Evolutionary conservation across 805 yeast species (phyloP).

Genomic region (Ogataea zsoltii): DNA sequence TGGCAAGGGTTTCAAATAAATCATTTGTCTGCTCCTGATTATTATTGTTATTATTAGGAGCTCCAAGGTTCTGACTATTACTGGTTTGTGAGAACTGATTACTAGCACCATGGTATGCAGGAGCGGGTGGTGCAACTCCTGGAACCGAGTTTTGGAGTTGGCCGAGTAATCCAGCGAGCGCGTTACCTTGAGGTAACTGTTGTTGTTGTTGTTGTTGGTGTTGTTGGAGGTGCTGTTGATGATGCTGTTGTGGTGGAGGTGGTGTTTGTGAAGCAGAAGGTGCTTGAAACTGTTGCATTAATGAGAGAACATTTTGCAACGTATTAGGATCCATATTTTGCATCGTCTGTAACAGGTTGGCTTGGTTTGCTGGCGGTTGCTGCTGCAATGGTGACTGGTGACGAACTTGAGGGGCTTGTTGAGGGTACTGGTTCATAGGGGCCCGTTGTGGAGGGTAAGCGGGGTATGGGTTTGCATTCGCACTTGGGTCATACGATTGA

Average conservation of each 20-base stretch:
- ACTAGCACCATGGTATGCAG: slow-evolving; percentile 12
- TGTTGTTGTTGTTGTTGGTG: slow-evolving; percentile 19
- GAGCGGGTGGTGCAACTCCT: slow-evolving; percentile 22
- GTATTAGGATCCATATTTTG: slow-evolving; percentile 35
- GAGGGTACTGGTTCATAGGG: neutral
- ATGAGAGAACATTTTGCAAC: slow-evolving; percentile 33
- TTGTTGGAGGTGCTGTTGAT: slow-evolving; percentile 2
- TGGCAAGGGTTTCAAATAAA: slow-evolving; percentile 39
- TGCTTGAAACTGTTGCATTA: slow-evolving; percentile 30
- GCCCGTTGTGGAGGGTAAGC: slow-evolving; percentile 15
- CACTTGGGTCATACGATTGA: slow-evolving; percentile 12
- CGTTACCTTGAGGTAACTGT: slow-evolving; percentile 18
- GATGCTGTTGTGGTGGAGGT: slow-evolving; percentile 4
- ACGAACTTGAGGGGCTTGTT: slow-evolving; percentile 13
- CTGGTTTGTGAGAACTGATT: slow-evolving; percentile 14
- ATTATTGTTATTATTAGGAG: slow-evolving; percentile 13
- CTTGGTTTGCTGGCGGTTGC: slow-evolving; percentile 19
- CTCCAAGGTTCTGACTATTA: slow-evolving; percentile 15
- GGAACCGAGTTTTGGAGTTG: slow-evolving; percentile 27
- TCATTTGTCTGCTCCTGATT: slow-evolving; percentile 34
- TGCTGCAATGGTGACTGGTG: slow-evolving; percentile 8
- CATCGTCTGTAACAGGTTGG: slow-evolving; percentile 22
- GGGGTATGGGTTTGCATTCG: slow-evolving; percentile 20
- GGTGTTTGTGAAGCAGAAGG: slow-evolving; percentile 6
- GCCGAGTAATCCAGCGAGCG: slow-evolving; percentile 21